phyloP scores from a whole-genome alignment of 208 protist genomes.

The Angomonas ambiguus region DNA sequence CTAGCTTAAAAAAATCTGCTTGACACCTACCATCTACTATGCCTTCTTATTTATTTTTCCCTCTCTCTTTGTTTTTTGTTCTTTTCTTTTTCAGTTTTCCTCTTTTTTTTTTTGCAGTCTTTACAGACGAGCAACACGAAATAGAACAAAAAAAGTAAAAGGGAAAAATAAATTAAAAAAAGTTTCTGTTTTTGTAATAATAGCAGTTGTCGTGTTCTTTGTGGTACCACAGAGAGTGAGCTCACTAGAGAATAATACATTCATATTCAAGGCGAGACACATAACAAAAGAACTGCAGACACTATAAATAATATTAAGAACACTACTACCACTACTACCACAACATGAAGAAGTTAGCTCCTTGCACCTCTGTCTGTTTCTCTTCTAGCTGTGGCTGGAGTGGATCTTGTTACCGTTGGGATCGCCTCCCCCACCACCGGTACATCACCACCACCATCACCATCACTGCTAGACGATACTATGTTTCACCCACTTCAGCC shows the following conservation, averaged over 20 bases:
- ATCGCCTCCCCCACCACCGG: neutral
- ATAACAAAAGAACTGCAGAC: neutral
- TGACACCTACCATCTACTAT: too few species aligned
- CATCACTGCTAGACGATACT: neutral
- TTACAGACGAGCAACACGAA: constrained; percentile 1
- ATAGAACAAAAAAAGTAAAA: too few species aligned
- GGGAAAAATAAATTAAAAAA: neutral
- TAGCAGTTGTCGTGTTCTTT: neutral
- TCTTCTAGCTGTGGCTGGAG: neutral
- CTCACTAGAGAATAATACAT: too few species aligned
- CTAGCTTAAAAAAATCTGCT: too few species aligned
- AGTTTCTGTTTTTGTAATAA: neutral
- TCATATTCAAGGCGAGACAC: neutral
- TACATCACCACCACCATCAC: neutral
- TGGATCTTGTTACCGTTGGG: neutral
- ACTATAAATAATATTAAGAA: neutral
- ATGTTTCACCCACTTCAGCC: too few species aligned
- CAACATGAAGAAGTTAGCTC: too few species aligned
- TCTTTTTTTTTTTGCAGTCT: neutral
- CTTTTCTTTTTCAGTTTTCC: constrained; percentile 8
- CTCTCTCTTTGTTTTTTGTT: constrained; percentile 3
- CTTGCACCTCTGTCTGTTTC: neutral
- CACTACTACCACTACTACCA: too few species aligned
- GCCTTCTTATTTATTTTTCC: too few species aligned
- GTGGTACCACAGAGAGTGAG: neutral